These are phyloP conservation scores for Gracilaria domingensis DNA, from an alignment of 23 red algal species.

Conservation along the genomic window DNA sequence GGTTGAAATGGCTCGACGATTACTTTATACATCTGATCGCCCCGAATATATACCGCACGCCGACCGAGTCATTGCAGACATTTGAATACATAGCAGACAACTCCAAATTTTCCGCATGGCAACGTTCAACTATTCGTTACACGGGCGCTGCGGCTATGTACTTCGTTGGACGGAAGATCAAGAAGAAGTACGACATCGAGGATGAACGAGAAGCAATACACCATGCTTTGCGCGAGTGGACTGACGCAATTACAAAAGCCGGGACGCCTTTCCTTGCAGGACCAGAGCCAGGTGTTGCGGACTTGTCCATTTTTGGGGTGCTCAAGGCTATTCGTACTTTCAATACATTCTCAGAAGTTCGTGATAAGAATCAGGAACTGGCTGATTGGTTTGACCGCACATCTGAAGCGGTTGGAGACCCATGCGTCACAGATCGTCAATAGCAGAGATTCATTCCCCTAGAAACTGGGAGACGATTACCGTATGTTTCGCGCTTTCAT, in stretches of 20 bases:
- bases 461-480: background rate
- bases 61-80: conserved; percentile 82
- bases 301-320: conserved; percentile 95
- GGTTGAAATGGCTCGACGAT: conserved; percentile 95
- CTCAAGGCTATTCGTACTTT: conserved; percentile 83
- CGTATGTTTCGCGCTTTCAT: too few relatives aligned
- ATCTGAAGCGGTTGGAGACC: conserved; percentile 72
- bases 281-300: conserved; percentile 75
- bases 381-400: conserved; percentile 86
- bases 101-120: conserved; percentile 84
- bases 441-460: background rate
- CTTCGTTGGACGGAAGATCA: conserved; percentile 84
- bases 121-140: conserved; percentile 82
- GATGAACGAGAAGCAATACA: conserved; percentile 84
- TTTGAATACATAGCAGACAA: conserved; percentile 94
- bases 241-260: conserved; percentile 57
- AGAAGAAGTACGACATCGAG: conserved; percentile 98
- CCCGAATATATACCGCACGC: conserved; percentile 96
- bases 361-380: conserved; percentile 51
- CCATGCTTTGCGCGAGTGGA: conserved; percentile 74
- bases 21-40: conserved; percentile 88
- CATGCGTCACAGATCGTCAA: conserved; percentile 45
- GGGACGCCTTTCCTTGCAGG: conserved; percentile 74
- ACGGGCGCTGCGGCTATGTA: conserved; percentile 93
- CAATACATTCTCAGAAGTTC: conserved; percentile 84